phyloP scores from a whole-genome alignment of 352 stramenopile species.

The Blastocystis sp. region DNA sequence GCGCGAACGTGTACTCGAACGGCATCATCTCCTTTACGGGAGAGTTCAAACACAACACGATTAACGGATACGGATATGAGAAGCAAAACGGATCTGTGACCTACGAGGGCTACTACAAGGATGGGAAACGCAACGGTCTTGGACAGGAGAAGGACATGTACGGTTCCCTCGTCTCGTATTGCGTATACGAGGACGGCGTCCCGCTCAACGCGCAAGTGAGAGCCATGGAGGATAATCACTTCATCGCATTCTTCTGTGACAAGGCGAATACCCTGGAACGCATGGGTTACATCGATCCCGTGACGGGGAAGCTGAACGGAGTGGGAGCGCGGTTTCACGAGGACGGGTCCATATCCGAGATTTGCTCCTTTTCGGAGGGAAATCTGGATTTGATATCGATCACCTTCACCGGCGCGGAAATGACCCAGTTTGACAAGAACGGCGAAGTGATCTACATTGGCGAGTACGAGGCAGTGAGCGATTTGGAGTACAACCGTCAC shows the following conservation, averaged over 20 bases:
- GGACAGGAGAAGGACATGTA: slow-evolving; percentile 29
- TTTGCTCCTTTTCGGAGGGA: slow-evolving; percentile 32
- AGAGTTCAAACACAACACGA: neutral
- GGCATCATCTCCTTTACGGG: slow-evolving; percentile 8
- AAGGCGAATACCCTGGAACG: neutral
- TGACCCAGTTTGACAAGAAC: slow-evolving; percentile 29
- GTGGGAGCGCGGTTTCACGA: neutral
- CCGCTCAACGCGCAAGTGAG: slow-evolving; percentile 9
- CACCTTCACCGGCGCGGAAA: neutral
- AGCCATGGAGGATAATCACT: neutral
- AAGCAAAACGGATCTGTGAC: neutral
- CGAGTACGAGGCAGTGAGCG: neutral
- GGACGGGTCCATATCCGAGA: slow-evolving; percentile 38
- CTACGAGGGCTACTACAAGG: neutral
- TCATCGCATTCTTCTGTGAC: slow-evolving; percentile 23
- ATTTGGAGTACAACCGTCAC: neutral
- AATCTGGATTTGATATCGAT: neutral
- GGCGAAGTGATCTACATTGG: slow-evolving; percentile 33
- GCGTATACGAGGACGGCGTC: slow-evolving; percentile 20
- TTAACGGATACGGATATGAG: slow-evolving; percentile 34
- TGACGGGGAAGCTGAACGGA: neutral
- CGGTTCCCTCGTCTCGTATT: slow-evolving; percentile 1
- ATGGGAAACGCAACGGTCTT: neutral
- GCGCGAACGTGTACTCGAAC: neutral
- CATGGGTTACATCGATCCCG: slow-evolving; percentile 6